Evolutionary conservation across 192 early-diverging fungal genomes (phyloP), one percentile per base, ranked within the genome.

Genomic region (Backusella psychrophila): DNA sequence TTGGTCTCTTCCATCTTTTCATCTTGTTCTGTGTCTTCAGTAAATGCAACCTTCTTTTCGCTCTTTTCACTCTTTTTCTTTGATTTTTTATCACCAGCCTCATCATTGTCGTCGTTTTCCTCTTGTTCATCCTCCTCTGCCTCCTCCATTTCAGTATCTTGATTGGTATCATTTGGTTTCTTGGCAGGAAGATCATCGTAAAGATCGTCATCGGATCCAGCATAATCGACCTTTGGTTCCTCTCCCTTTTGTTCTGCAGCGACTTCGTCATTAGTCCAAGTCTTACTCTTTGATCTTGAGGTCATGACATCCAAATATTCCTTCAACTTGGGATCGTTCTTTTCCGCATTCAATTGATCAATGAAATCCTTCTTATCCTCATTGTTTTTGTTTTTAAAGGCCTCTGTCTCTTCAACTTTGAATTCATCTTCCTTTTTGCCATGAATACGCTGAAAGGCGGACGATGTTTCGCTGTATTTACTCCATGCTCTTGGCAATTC

Each of bases 271-370:
- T 99, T 98, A 4, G 92, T 90, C 97, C 97, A 99, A 3, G 95
- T 94, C 76, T 89, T 88, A 66, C 88, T 87, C 29, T 85, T 88
- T 1, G 91, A 87, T 33, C 96, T 89, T 4, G 96, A 92, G 38
- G 90, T 79, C 96, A 98, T 96, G 11, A 97, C 94, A 75, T 95
- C 91, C 78, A 97, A 80, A 78, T 92, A 95, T 80, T 99, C 97
- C 68, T 91, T 88, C 68, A 99, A 89, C 74, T 94, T 91, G 15
- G 93, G 89, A 79, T 99, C 93, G 6, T 92, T 86, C 76, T 89
- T 85, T 46, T 91, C 90, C 36, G 89, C 70, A 75, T 86, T 85
- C 7, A 90, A 75, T 44, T 83, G 63, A 36, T 84, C 52, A 1
- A 87, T 66, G 73, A 87, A 83, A 17, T 85, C 81, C 79, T 88